Percentiles rank a stretch among this genome's conserved stretches.
These are phyloP conservation scores for Hypoxylon perforatum DNA, from an alignment of 495 filamentous ascomycete species.

Conservation along the genomic window DNA sequence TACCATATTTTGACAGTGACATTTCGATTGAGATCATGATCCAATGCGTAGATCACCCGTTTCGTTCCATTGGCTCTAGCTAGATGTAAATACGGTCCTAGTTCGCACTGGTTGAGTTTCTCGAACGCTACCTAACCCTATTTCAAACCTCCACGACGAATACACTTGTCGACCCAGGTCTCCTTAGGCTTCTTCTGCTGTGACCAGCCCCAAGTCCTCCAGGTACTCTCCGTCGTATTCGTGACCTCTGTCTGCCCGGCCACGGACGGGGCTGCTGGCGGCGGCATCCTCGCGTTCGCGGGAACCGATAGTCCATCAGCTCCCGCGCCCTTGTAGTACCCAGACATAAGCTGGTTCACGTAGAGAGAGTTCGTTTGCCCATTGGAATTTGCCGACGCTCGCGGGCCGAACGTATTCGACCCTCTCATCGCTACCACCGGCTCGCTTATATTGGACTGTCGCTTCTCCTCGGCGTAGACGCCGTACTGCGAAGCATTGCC, in stretches of 20 bases:
- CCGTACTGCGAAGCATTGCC: conserved; percentile 35
- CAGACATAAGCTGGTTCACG: conserved; percentile 31
- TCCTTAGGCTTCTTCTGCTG: conserved; percentile 29
- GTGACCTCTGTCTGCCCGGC: conserved; percentile 31
- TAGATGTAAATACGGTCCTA: conserved; percentile 6
- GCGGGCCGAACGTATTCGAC: background rate
- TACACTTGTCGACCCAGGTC: conserved; percentile 31
- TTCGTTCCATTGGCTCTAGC: background rate
- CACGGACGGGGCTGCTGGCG: conserved; percentile 34
- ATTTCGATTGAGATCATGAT: conserved; percentile 17
- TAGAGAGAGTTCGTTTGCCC: conserved; percentile 27
- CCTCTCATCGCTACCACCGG: background rate
- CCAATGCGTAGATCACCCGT: background rate
- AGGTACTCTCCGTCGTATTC: conserved; percentile 32
- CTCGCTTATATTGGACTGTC: background rate
- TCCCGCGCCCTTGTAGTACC: conserved; percentile 30
- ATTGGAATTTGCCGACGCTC: background rate
- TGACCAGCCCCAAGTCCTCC: conserved; percentile 40
- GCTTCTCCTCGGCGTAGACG: conserved; percentile 24
- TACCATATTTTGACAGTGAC: no score
- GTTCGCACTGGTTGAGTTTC: conserved; percentile 4
- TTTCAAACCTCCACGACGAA: conserved; percentile 30
- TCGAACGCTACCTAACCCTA: background rate
- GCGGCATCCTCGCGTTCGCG: conserved; percentile 23
- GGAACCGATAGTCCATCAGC: conserved; percentile 17